Conservation (phyloP, 352 stramenopile genomes). For the Phytophthora citrophthora region DNA sequence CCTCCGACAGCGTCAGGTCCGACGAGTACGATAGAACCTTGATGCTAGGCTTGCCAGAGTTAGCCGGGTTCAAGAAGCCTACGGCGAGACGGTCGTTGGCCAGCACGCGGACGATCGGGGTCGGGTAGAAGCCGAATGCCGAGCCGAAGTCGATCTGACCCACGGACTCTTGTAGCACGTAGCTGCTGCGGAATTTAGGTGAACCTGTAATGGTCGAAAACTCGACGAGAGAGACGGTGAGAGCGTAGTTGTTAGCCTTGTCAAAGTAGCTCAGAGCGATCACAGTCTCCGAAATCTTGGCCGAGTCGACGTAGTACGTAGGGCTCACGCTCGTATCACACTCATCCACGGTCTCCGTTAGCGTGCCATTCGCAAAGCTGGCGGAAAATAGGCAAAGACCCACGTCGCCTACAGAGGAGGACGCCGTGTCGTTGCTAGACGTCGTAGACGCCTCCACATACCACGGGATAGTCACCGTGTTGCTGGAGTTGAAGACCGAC, state of each 20-base stretch:
- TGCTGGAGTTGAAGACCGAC: constrained; percentile 65
- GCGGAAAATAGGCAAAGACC: constrained; percentile 69
- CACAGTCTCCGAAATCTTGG: constrained; percentile 63
- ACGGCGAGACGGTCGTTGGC: constrained; percentile 63
- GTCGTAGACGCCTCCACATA: constrained; percentile 53
- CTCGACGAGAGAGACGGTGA: constrained; percentile 73
- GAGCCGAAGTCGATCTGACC: constrained; percentile 78
- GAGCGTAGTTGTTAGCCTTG: constrained; percentile 72
- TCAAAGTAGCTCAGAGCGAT: constrained; percentile 77
- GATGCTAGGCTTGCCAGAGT: constrained; percentile 73
- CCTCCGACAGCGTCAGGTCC: constrained; percentile 56
- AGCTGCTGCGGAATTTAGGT: constrained; percentile 74
- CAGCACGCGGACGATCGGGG: constrained; percentile 61
- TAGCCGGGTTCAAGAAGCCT: constrained; percentile 79
- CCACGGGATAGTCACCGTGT: constrained; percentile 72
- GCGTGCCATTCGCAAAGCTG: constrained; percentile 34
- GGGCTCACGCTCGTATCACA: constrained; percentile 69
- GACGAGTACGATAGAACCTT: constrained; percentile 74
- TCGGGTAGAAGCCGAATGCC: constrained; percentile 69
- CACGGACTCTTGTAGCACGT: constrained; percentile 64
- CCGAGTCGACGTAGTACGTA: constrained; percentile 76
- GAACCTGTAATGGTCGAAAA: constrained; percentile 60
- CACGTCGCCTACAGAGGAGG: constrained; percentile 40
- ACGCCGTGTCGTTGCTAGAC: constrained; percentile 58
- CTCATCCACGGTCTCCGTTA: constrained; percentile 36